A percentile compares a stretch with the other conserved stretches of the same genome.
Conservation (phyloP, 129 eudicot species). For the Helianthus annuus region DNA sequence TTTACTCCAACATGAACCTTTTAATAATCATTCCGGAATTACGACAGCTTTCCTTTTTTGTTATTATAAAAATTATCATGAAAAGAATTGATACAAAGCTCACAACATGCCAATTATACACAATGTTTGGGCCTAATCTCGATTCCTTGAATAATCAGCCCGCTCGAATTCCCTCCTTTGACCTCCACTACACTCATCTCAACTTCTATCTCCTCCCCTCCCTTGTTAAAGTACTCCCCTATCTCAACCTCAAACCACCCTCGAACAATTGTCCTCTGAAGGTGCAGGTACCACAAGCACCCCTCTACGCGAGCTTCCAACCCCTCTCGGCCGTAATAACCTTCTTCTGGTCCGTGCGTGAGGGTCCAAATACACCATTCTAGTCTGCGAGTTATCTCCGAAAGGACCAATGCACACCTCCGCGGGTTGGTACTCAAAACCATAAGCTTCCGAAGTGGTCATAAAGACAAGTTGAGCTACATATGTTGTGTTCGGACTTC, state of each 20-base stretch:
- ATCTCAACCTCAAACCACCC: background rate
- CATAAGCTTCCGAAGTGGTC: background rate
- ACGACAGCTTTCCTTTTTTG: no score
- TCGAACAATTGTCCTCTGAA: background rate
- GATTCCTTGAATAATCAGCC: background rate
- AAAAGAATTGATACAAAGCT: background rate
- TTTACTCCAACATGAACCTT: no score
- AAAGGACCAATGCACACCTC: background rate
- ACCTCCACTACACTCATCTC: background rate
- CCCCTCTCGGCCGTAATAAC: background rate
- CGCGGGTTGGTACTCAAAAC: background rate
- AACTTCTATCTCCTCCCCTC: background rate
- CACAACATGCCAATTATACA: background rate
- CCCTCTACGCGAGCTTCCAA: background rate
- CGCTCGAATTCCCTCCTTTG: background rate
- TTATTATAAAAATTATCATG: no score
- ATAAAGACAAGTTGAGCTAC: background rate
- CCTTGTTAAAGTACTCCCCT: background rate
- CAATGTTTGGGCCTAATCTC: background rate
- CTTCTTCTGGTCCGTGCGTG: background rate
- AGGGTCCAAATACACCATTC: background rate
- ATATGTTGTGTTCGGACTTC: background rate
- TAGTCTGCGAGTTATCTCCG: background rate
- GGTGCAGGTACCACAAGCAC: background rate
- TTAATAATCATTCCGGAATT: no score